A percentile compares a stretch with the other conserved stretches of the same genome.
phyloP scores from a whole-genome alignment of 805 yeast genomes.

The Hanseniaspora jakobsenii region DNA sequence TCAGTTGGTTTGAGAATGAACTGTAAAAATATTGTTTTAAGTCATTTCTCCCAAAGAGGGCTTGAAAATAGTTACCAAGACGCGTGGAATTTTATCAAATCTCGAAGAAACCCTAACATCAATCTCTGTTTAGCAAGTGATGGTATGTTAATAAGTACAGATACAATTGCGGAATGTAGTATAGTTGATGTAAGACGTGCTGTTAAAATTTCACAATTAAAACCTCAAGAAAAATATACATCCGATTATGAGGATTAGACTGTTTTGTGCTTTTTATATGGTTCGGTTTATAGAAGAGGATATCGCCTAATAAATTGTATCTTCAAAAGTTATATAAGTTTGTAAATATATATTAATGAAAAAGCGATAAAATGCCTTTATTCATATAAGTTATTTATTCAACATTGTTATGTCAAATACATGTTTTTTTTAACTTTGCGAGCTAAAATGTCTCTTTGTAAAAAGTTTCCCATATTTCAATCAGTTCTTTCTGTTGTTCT shows the following conservation, averaged over 20 bases:
- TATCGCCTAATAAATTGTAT: too few species aligned
- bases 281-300: too few species aligned
- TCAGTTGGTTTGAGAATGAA: constrained; percentile 57
- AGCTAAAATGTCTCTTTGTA: constrained; percentile 39
- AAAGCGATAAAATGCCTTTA: too few species aligned
- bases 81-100: constrained; percentile 48
- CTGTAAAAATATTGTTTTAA: constrained; percentile 57
- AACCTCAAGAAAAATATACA: neutral
- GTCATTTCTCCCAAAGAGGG: constrained; percentile 80
- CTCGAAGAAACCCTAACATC: constrained; percentile 21
- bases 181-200: constrained; percentile 32
- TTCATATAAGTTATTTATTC: neutral
- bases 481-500: constrained; percentile 85
- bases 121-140: constrained; percentile 48
- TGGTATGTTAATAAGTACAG: constrained; percentile 39
- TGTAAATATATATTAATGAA: neutral
- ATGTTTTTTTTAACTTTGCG: neutral
- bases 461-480: constrained; percentile 80
- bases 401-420: neutral
- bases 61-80: neutral
- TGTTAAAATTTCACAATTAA: neutral
- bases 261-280: too few species aligned
- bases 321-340: neutral
- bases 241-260: neutral
- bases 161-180: constrained; percentile 22